Conservation (phyloP, 2,329 filamentous ascomycete species). For the Parascedosporium putredinis region DNA sequence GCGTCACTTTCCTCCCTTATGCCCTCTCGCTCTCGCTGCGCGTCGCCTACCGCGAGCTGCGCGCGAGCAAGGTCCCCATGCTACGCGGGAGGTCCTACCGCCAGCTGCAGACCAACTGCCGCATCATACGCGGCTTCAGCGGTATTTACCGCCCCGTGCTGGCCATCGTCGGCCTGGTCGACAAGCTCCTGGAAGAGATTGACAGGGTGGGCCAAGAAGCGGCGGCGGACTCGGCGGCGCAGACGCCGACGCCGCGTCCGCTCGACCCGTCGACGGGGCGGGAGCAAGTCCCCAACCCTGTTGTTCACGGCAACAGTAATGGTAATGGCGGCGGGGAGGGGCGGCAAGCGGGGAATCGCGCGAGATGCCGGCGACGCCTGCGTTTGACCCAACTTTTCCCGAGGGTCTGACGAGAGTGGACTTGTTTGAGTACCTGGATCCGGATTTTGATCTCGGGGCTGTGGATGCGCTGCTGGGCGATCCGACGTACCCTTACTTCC, state of each 20-base stretch:
- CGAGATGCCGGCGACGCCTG: neutral
- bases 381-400: neutral
- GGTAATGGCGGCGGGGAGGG: too few relatives aligned
- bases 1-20: conserved; percentile 3
- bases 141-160: conserved; percentile 2
- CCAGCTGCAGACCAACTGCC: neutral
- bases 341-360: too few relatives aligned
- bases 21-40: neutral
- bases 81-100: neutral
- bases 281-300: too few relatives aligned
- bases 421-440: conserved; percentile 3
- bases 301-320: too few relatives aligned
- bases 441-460: conserved; percentile 1
- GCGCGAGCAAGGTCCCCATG: conserved; percentile 1
- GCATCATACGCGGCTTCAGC: neutral
- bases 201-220: conserved; percentile 41
- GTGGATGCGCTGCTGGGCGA: neutral
- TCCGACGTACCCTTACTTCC: neutral
- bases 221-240: neutral
- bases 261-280: too few relatives aligned
- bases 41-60: conserved; percentile 4
- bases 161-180: conserved; percentile 38
- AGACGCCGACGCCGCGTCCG: too few relatives aligned
- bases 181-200: conserved; percentile 52
- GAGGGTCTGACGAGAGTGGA: neutral